phyloP scores from a whole-genome alignment of 345 rosid genomes.

The Psidium friedrichsthalianum region DNA sequence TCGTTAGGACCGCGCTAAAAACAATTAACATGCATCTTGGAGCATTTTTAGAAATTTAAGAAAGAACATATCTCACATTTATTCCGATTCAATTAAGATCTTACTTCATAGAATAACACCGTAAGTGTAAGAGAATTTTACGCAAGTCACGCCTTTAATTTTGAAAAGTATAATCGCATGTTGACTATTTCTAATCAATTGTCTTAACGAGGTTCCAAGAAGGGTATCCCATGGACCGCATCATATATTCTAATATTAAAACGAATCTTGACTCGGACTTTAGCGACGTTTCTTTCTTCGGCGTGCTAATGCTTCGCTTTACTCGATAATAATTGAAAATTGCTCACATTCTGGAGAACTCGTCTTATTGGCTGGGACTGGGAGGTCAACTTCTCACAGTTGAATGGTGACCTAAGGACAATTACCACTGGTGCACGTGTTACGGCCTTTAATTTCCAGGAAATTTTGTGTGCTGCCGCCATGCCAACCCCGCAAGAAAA shows the following conservation, averaged over 20 bases:
- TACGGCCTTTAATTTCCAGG: neutral
- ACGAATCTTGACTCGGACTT: neutral
- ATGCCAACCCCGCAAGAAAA: neutral
- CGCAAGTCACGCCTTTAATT: fast-evolving
- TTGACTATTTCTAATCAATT: neutral
- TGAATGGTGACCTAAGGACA: neutral
- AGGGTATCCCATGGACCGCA: neutral
- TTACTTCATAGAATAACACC: neutral
- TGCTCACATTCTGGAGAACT: neutral
- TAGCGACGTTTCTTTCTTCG: neutral
- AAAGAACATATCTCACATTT: neutral
- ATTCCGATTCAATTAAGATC: neutral
- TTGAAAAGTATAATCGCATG: neutral
- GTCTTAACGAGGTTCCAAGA: neutral
- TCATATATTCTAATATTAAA: neutral
- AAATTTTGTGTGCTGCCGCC: neutral
- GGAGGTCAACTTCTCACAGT: neutral
- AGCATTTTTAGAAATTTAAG: neutral
- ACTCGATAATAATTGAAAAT: neutral
- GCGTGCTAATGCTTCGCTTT: neutral
- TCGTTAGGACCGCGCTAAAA: no score
- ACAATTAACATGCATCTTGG: neutral
- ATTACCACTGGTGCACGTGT: neutral
- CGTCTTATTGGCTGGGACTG: neutral
- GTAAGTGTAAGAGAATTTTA: neutral